Percentiles rank a stretch among this genome's conserved stretches.
phyloP scores from a whole-genome alignment of 768 basidiomycete species.

The Arthromyces matolae region DNA sequence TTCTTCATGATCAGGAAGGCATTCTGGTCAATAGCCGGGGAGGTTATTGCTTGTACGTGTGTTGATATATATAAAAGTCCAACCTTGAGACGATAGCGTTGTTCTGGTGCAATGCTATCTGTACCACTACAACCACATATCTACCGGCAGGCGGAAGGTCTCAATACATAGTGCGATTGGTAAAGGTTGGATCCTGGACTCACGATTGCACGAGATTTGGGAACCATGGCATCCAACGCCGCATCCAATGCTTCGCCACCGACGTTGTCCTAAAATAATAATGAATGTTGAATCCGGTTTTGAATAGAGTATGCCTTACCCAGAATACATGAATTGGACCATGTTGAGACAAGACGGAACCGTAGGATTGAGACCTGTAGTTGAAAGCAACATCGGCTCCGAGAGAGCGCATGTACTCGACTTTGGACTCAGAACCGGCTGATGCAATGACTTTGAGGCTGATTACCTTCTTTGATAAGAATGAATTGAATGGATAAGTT shows the following conservation, averaged over 20 bases:
- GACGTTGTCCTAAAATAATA: slow-evolving; percentile 39
- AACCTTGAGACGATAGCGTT: slow-evolving; percentile 14
- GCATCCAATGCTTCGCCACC: slow-evolving; percentile 42
- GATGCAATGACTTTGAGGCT: slow-evolving; percentile 55
- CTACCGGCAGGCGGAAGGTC: too few relatives aligned
- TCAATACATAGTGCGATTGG: too few relatives aligned
- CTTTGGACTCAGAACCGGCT: slow-evolving; percentile 60
- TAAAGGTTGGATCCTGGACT: too few relatives aligned
- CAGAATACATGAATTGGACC: slow-evolving; percentile 51
- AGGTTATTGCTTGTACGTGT: background rate
- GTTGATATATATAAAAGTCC: background rate
- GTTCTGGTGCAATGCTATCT: slow-evolving; percentile 4
- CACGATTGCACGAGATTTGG: slow-evolving; percentile 40
- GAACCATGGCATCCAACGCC: slow-evolving; percentile 33
- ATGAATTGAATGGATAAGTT: background rate
- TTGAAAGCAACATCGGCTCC: slow-evolving; percentile 63
- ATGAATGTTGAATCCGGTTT: background rate
- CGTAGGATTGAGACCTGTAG: slow-evolving; percentile 50
- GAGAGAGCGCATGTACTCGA: slow-evolving; percentile 45
- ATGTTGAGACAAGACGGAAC: slow-evolving; percentile 42
- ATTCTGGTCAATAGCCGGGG: slow-evolving; percentile 26
- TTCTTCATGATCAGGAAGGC: slow-evolving; percentile 35
- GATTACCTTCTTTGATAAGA: background rate
- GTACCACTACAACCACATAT: background rate
- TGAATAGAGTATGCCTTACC: background rate